Evolutionary conservation across 169 alveolate genomes (phyloP).

Genomic region (Plasmodium berghei): DNA sequence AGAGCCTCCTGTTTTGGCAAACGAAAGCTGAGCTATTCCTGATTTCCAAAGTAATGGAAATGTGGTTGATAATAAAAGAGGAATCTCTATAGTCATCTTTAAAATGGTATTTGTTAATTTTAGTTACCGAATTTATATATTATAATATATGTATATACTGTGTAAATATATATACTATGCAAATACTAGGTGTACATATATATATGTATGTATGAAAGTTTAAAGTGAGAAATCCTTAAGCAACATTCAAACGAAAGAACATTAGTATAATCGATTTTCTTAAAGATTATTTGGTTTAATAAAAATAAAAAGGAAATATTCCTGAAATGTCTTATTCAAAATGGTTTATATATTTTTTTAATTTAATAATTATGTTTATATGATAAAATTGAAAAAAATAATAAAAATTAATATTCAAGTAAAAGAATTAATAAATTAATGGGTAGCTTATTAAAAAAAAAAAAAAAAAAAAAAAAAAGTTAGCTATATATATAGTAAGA

Average conservation of each 20-base stretch:
- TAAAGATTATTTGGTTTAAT: too few species aligned
- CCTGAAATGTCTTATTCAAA: too few species aligned
- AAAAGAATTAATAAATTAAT: too few species aligned
- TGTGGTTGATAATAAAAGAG: conserved; percentile 56
- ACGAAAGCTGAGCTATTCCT: conserved; percentile 74
- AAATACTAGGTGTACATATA: not conserved
- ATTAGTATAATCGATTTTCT: too few species aligned
- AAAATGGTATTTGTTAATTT: not conserved
- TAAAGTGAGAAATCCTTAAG: not conserved
- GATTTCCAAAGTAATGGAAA: conserved; percentile 75
- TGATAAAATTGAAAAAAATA: too few species aligned
- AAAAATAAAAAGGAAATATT: too few species aligned
- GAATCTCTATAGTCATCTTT: conserved; percentile 70
- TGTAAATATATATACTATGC: not conserved
- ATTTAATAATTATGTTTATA: too few species aligned
- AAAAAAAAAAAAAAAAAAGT: too few species aligned
- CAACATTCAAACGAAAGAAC: not conserved
- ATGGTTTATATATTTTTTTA: too few species aligned
- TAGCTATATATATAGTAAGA: too few species aligned
- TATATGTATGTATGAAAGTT: not conserved
- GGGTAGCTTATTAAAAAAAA: too few species aligned
- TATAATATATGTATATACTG: not conserved
- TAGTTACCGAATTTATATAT: not conserved
- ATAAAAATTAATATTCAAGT: too few species aligned
- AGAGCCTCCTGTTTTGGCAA: conserved; percentile 77